A percentile compares a stretch with the other conserved stretches of the same genome.
Evolutionary conservation across 2,329 filamentous ascomycete genomes (phyloP).

Genomic region (Alternaria brassicae): DNA sequence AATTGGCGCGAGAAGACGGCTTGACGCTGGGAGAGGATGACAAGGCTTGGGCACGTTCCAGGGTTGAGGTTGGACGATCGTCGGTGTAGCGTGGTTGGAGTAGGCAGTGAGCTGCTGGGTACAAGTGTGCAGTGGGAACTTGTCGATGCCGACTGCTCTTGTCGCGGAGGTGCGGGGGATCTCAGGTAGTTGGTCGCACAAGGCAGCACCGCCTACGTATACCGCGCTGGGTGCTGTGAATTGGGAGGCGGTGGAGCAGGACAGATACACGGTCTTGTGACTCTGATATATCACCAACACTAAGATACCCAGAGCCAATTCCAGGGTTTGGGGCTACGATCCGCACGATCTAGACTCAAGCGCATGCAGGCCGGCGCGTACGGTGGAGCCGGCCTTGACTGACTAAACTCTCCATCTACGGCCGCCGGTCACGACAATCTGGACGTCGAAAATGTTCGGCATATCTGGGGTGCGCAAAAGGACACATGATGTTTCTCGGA

Average conservation of each 20-base stretch:
- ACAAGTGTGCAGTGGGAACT: background rate
- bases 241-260: background rate
- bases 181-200: background rate
- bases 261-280: slow-evolving; percentile 13
- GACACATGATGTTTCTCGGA: background rate
- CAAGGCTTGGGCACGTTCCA: slow-evolving; percentile 2
- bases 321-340: slow-evolving; percentile 14
- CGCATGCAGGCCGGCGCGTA: slow-evolving; percentile 14
- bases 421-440: background rate
- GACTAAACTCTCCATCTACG: slow-evolving; percentile 4
- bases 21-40: slow-evolving; percentile 3
- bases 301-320: slow-evolving; percentile 2
- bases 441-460: background rate
- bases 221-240: slow-evolving; percentile 8
- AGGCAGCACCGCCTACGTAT: background rate
- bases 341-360: slow-evolving; percentile 14
- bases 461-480: background rate
- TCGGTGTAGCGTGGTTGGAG: slow-evolving; percentile 1
- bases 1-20: slow-evolving; percentile 12
- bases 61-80: slow-evolving; percentile 2
- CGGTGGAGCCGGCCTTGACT: slow-evolving; percentile 17
- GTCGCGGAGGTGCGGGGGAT: slow-evolving; percentile 1
- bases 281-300: background rate
- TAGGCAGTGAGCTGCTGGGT: slow-evolving; percentile 3
- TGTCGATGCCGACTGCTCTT: background rate